Evolutionary conservation across 1,284 basidiomycete genomes (phyloP).

Genomic region (Trametes hirsuta): DNA sequence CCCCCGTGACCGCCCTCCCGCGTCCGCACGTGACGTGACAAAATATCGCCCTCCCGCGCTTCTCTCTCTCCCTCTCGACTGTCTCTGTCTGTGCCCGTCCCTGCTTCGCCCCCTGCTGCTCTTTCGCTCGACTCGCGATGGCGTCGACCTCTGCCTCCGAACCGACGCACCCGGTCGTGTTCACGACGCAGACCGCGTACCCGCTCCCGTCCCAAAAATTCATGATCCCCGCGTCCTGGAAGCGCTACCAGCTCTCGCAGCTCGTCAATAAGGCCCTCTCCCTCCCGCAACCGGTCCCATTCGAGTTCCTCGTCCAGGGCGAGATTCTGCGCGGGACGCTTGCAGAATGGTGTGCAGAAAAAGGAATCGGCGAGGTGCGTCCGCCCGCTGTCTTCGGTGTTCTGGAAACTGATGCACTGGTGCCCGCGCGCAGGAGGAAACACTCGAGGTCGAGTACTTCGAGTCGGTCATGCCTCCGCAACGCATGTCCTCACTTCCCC

Average conservation of each 20-base stretch:
- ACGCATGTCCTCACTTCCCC: conserved; percentile 78
- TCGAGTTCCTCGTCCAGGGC: conserved; percentile 91
- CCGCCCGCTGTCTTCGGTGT: neutral
- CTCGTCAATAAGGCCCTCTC: conserved; percentile 94
- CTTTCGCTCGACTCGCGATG: conserved; percentile 15
- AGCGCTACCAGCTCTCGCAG: conserved; percentile 95
- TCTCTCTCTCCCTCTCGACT: neutral
- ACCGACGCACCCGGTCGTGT: conserved; percentile 65
- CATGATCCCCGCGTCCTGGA: conserved; percentile 92
- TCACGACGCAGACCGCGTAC: conserved; percentile 82
- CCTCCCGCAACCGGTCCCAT: conserved; percentile 79
- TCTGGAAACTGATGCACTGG: too few species aligned
- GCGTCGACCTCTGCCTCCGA: conserved; percentile 33
- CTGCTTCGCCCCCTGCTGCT: neutral
- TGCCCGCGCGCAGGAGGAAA: conserved; percentile 69
- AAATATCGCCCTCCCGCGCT: conserved; percentile 1
- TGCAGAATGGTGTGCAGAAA: conserved; percentile 77
- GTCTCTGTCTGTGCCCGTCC: neutral
- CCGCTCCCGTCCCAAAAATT: conserved; percentile 90
- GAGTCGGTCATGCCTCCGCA: conserved; percentile 91
- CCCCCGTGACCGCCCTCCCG: conserved; percentile 6
- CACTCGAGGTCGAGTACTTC: conserved; percentile 93
- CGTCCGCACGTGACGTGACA: conserved; percentile 1
- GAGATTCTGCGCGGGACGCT: conserved; percentile 79
- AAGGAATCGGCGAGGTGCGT: conserved; percentile 70